Evolutionary conservation across 495 filamentous ascomycete species (phyloP).

Genomic region (Cairneyella variabilis): DNA sequence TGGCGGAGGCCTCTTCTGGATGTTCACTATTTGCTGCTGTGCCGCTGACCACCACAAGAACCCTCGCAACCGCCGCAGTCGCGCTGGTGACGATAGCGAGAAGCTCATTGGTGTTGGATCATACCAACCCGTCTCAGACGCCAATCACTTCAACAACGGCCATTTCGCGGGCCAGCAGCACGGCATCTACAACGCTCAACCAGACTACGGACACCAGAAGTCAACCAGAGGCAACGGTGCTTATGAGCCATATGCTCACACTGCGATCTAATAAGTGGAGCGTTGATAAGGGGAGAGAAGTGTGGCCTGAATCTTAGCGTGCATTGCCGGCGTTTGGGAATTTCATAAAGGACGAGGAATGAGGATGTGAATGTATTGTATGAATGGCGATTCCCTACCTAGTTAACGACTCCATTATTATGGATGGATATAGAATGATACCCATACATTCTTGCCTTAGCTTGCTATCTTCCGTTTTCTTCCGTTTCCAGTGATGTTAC

Average conservation of each 20-base stretch:
- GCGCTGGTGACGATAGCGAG: conserved; percentile 34
- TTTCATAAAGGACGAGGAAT: neutral
- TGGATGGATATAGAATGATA: conserved; percentile 4
- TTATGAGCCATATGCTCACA: conserved; percentile 53
- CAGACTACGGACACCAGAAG: conserved; percentile 24
- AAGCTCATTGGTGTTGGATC: conserved; percentile 41
- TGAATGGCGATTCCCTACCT: neutral
- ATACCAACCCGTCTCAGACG: conserved; percentile 45
- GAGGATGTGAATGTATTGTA: neutral
- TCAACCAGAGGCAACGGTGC: conserved; percentile 36
- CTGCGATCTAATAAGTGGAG: conserved; percentile 29
- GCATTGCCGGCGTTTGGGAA: conserved; percentile 14
- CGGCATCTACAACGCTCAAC: conserved; percentile 31
- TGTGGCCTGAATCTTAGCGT: conserved; percentile 9
- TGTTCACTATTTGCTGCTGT: conserved; percentile 90
- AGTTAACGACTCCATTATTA: neutral
- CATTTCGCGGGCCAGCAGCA: conserved; percentile 22
- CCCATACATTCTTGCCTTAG: conserved; percentile 5
- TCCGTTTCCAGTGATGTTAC: no score
- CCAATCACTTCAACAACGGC: conserved; percentile 27
- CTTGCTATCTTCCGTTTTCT: no score
- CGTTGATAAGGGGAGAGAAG: neutral
- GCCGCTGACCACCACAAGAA: conserved; percentile 34
- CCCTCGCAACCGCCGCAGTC: conserved; percentile 17
- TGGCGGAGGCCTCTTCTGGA: conserved; percentile 78